Conservation (phyloP, 202 grass and related monocot species). For the Panicum hallii region DNA sequence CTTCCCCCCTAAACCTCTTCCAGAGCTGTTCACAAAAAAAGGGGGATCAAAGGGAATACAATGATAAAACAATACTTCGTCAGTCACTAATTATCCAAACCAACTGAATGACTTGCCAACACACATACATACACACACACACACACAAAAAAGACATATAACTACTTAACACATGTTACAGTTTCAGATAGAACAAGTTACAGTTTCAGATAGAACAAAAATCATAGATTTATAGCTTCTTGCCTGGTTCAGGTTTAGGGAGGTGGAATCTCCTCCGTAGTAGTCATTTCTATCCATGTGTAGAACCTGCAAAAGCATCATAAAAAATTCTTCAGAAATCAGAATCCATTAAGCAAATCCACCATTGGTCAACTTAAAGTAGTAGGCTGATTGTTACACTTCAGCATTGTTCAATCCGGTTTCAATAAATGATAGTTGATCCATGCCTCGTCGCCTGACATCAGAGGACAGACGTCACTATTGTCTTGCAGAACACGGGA, state of each 20-base stretch:
- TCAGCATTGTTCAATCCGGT: not conserved
- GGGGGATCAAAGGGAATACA: not conserved
- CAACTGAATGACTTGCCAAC: not conserved
- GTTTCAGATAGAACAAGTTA: not conserved
- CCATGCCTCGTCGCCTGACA: not conserved
- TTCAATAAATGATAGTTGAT: not conserved
- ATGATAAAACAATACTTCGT: not conserved
- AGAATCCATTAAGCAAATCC: conserved; percentile 22
- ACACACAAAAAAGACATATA: not conserved
- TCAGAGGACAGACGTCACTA: not conserved
- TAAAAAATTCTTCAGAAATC: conserved; percentile 22
- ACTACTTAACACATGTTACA: not conserved
- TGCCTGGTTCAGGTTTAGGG: conserved; percentile 73
- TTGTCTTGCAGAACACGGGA: not conserved
- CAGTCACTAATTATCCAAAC: conserved; percentile 11
- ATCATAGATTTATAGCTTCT: conserved; percentile 20
- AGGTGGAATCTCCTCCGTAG: conserved; percentile 70
- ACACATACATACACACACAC: not conserved
- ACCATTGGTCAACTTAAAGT: not conserved
- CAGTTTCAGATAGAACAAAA: not conserved
- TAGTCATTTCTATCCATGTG: conserved; percentile 83
- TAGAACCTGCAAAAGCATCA: conserved; percentile 51
- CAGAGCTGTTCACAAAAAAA: conserved; percentile 54
- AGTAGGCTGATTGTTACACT: not conserved
- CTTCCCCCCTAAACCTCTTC: conserved; percentile 72